phyloP scores from a whole-genome alignment of 495 filamentous ascomycete species.

The Usnea hakonensis region DNA sequence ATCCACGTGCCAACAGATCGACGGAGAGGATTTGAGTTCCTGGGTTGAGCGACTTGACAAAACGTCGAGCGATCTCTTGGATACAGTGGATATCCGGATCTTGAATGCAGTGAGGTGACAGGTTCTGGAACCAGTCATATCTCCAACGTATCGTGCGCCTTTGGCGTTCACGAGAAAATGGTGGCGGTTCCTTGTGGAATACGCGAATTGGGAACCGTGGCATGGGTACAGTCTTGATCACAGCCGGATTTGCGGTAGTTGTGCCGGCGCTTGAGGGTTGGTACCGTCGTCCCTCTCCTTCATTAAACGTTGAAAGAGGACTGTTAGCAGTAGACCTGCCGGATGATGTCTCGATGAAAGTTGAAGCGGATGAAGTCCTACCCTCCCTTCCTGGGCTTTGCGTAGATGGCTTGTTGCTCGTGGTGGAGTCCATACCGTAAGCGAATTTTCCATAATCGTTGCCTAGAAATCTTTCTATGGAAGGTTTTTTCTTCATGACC shows the following conservation, averaged over 20 bases:
- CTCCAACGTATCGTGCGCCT: not conserved
- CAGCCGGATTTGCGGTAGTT: not conserved
- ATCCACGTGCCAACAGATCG: slow-evolving; percentile 10
- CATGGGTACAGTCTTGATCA: not conserved
- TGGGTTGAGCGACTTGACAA: not conserved
- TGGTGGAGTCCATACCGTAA: not conserved
- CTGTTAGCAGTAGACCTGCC: not conserved
- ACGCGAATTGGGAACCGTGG: slow-evolving; percentile 5
- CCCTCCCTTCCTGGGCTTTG: not conserved
- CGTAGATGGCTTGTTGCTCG: not conserved
- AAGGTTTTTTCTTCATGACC: not conserved
- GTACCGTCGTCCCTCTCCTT: too few species aligned
- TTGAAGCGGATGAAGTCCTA: not conserved
- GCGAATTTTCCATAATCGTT: not conserved
- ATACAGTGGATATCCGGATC: not conserved
- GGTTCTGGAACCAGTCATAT: not conserved
- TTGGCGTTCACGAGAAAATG: not conserved
- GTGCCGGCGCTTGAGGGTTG: not conserved
- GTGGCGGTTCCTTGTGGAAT: not conserved
- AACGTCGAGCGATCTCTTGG: not conserved
- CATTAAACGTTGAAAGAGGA: not conserved
- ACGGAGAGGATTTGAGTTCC: not conserved
- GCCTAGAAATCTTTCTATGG: not conserved
- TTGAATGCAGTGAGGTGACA: not conserved
- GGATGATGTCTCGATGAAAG: not conserved